Base-by-base conservation (phyloP, 768 basidiomycete genomes). In the Cyclocybe cylindracea region DNA sequence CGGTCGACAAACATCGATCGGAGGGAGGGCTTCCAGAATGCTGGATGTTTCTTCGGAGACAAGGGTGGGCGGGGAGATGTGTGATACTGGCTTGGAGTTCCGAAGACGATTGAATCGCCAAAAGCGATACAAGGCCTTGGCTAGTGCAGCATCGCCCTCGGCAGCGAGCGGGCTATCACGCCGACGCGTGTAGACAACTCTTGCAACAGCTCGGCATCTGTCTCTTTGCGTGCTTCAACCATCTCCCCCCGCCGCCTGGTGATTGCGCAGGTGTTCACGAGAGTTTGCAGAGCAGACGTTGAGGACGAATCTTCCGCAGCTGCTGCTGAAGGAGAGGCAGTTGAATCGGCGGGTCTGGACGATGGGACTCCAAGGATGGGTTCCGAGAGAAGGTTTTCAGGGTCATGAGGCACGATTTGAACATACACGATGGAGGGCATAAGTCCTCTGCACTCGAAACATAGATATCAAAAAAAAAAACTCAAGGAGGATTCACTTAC, bases 351-450 rank as follows among this genome's bases (percentile, higher is more conserved):
- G 78, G 63, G 82, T 76, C 51, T 83, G 80, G 19, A 84, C 70
- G 50, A 83, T 83, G 7, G 82, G 74, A 46, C 70, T 74, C 83
- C 79, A 83, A 51, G 60, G 2, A 68, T 68, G 11, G 78, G 73
- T 10, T 70, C 72, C 32, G 83, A 82, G 16, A 91, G 79, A 16
- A 91, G 74, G 65, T 82, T 85, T 84, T 82, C 42, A 93, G 72
- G 2, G 87, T 87, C 74, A 84, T 84, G 19, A 92, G 61, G 64
- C 87, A 91, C 13, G 87, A 88, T 52, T 59, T 90, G 85, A 32
- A 92, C 87, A 49, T 80, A 77, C 11, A 78, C 72, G 56, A 93
- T 85, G n/a, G 89, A 91, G 7, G 86, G 82, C 58, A 86, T 71
- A 34, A 90, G 70, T 57, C 54, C 75, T 76, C 82, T 87, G 62